A percentile compares a stretch with the other conserved stretches of the same genome.
These are phyloP conservation scores for Phytophthora colocasiae DNA, from an alignment of 352 stramenopile genomes.

Conservation along the genomic window DNA sequence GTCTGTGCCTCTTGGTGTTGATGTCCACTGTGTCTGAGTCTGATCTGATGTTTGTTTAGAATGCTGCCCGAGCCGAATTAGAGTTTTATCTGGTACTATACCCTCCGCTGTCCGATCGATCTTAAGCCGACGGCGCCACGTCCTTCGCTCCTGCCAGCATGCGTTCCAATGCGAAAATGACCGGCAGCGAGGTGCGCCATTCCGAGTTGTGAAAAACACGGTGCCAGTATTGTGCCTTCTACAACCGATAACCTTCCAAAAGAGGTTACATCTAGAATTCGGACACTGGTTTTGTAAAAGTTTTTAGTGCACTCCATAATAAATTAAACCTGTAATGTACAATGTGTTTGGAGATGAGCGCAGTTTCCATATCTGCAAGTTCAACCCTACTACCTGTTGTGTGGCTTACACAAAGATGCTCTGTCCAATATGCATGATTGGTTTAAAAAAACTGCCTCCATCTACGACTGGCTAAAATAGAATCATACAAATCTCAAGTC, in stretches of 20 bases:
- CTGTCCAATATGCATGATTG: not conserved
- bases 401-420: no score
- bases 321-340: not conserved
- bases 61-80: not conserved
- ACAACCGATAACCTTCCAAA: not conserved
- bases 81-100: not conserved
- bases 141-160: conserved; percentile 17
- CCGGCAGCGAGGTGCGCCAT: conserved; percentile 1
- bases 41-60: conserved; percentile 10
- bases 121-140: conserved; percentile 12
- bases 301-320: no score
- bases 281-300: not conserved
- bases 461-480: conserved; percentile 12
- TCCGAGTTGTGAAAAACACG: conserved; percentile 16
- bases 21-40: conserved; percentile 9
- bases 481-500: conserved; percentile 6
- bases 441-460: not conserved
- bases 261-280: not conserved
- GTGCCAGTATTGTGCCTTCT: not conserved
- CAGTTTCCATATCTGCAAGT: conserved; percentile 10
- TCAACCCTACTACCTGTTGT: conserved; percentile 13
- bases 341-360: not conserved
- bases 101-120: not conserved
- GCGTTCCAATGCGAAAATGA: conserved; percentile 19
- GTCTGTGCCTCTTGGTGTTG: not conserved